A percentile compares a stretch with the other conserved stretches of the same genome.
These are phyloP conservation scores for Herpotrichia juniperi DNA, from an alignment of 2,329 filamentous ascomycete species.

Conservation along the genomic window DNA sequence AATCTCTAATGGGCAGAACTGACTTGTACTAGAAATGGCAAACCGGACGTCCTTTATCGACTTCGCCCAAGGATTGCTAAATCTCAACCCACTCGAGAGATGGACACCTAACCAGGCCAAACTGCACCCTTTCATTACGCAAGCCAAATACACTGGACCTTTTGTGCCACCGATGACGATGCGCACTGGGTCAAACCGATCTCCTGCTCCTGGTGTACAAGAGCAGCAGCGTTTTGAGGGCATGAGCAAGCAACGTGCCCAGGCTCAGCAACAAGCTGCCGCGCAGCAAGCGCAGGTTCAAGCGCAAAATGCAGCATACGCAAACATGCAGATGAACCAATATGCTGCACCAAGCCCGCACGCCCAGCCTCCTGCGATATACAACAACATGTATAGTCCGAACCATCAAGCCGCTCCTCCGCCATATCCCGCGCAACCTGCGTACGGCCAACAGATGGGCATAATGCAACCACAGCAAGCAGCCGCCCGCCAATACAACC, in stretches of 20 bases:
- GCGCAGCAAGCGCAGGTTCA: slow-evolving; percentile 65
- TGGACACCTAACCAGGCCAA: slow-evolving; percentile 99
- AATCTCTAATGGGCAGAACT: slow-evolving; percentile 15
- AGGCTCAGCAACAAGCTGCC: slow-evolving; percentile 48
- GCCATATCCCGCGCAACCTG: slow-evolving; percentile 76
- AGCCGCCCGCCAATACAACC: slow-evolving; percentile 46
- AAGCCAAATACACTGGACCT: slow-evolving; percentile 94
- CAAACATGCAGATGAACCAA: slow-evolving; percentile 63
- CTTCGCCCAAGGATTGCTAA: slow-evolving; percentile 90
- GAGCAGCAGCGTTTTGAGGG: slow-evolving; percentile 96
- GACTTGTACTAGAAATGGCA: slow-evolving; percentile 79
- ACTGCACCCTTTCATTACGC: slow-evolving; percentile 96
- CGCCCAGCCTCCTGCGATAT: slow-evolving; percentile 66
- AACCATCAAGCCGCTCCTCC: slow-evolving; percentile 75
- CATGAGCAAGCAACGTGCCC: slow-evolving; percentile 86
- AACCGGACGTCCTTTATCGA: slow-evolving; percentile 98
- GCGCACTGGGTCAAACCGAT: slow-evolving; percentile 84
- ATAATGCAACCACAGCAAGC: slow-evolving; percentile 44
- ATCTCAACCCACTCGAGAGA: slow-evolving; percentile 92
- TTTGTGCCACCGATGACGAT: slow-evolving; percentile 98
- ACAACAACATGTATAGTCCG: slow-evolving; percentile 77
- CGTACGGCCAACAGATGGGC: slow-evolving; percentile 64
- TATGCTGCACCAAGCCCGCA: slow-evolving; percentile 56
- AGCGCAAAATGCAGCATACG: slow-evolving; percentile 73
- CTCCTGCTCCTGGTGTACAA: slow-evolving; percentile 89